Conservation (phyloP, 2,329 filamentous ascomycete genomes). For the Fusarium sp. region DNA sequence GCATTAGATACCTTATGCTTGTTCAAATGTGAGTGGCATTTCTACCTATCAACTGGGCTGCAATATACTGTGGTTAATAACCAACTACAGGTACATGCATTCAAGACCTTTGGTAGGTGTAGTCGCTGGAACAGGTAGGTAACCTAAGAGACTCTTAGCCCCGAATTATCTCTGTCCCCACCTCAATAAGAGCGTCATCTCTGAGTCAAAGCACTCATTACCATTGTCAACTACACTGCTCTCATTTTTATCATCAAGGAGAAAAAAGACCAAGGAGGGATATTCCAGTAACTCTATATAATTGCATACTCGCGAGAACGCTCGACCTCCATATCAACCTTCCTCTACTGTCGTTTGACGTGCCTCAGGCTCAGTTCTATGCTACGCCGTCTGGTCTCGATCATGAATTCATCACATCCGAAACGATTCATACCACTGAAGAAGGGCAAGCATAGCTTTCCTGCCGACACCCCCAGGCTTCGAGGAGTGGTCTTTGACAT, state of each 20-base stretch:
- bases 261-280: background rate
- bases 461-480: slow-evolving; percentile 55
- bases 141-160: slow-evolving; percentile 1
- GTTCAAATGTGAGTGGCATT: background rate
- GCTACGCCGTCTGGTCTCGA: slow-evolving; percentile 48
- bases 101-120: background rate
- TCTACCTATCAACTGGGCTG: background rate
- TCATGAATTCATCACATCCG: slow-evolving; percentile 53
- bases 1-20: no score
- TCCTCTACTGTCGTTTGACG: background rate
- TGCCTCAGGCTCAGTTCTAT: slow-evolving; percentile 7
- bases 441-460: slow-evolving; percentile 43
- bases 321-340: background rate
- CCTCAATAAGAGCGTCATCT: slow-evolving; percentile 30
- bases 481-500: slow-evolving; percentile 86
- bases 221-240: slow-evolving; percentile 3
- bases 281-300: background rate
- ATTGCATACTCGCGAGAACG: background rate
- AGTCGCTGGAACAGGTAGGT: background rate
- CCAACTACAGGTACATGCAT: background rate
- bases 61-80: background rate
- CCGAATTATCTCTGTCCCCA: slow-evolving; percentile 23
- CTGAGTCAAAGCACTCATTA: slow-evolving; percentile 25
- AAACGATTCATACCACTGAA: slow-evolving; percentile 67
- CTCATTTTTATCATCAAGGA: background rate